phyloP scores from a whole-genome alignment of 768 basidiomycete genomes.

The Termitomyces sp. region DNA sequence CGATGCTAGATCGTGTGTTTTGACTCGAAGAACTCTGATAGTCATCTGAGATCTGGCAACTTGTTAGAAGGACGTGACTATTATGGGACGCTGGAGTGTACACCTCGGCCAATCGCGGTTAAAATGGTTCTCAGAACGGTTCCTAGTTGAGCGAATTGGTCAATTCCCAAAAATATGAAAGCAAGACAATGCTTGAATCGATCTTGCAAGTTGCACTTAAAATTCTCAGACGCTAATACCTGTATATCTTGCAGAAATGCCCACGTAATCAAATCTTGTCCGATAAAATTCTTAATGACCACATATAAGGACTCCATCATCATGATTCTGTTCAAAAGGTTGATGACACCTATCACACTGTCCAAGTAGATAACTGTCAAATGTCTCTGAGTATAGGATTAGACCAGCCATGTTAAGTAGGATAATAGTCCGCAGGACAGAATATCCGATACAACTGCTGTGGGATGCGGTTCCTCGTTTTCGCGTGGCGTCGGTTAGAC shows the following conservation, averaged over 20 bases:
- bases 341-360: neutral
- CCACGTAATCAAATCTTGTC: neutral
- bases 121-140: neutral
- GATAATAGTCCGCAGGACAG: neutral
- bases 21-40: neutral
- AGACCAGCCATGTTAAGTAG: neutral
- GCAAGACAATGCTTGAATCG: too few species aligned
- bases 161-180: too few species aligned
- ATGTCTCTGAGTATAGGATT: neutral
- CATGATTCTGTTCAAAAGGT: neutral
- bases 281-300: neutral
- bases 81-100: neutral
- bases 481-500: neutral
- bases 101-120: neutral
- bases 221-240: too few species aligned
- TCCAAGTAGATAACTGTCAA: neutral
- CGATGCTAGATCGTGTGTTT: neutral
- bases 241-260: neutral
- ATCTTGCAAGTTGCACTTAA: too few species aligned
- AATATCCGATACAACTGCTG: neutral
- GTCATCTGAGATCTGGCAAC: neutral
- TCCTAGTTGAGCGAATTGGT: neutral
- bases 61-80: neutral
- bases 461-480: neutral
- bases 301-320: neutral